phyloP scores from a whole-genome alignment of 2,329 filamentous ascomycete genomes.

The Fusarium tricinctum region DNA sequence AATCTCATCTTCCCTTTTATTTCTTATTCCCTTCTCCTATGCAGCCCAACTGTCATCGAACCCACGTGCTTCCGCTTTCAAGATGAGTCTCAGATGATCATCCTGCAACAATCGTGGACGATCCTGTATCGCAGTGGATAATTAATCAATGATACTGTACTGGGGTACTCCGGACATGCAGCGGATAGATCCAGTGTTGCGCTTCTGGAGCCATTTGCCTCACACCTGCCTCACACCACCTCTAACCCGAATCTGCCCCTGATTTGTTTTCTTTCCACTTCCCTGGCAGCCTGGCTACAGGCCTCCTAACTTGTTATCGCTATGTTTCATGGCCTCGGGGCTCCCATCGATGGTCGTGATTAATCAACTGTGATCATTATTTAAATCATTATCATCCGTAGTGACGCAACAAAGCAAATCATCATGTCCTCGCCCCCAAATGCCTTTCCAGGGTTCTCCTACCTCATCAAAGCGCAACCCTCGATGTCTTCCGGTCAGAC shows the following conservation, averaged over 20 bases:
- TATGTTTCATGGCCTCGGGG: conserved; percentile 15
- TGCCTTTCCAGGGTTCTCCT: conserved; percentile 12
- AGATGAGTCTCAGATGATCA: conserved; percentile 20
- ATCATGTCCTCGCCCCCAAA: not conserved
- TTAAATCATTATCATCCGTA: conserved; percentile 11
- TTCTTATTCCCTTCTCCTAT: conserved; percentile 9
- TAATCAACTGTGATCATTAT: conserved; percentile 8
- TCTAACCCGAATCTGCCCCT: conserved; percentile 33
- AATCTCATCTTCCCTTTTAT: conserved; percentile 10
- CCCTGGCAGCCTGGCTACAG: conserved; percentile 15
- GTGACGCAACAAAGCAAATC: conserved; percentile 7
- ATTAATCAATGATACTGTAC: conserved; percentile 16
- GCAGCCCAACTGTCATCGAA: not conserved
- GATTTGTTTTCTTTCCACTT: conserved; percentile 25
- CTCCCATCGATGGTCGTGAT: conserved; percentile 12
- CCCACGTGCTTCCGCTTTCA: conserved; percentile 12
- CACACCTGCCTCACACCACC: conserved; percentile 28
- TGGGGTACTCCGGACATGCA: conserved; percentile 22
- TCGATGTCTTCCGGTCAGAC: conserved; percentile 7
- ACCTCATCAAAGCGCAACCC: not conserved
- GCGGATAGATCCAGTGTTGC: conserved; percentile 38
- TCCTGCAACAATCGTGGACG: conserved; percentile 16
- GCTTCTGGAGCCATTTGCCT: conserved; percentile 15
- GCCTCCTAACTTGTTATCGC: conserved; percentile 27
- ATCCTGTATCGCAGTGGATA: conserved; percentile 22